Evolutionary conservation across 352 stramenopile species (phyloP).

Genomic region (Peronospora farinosa): DNA sequence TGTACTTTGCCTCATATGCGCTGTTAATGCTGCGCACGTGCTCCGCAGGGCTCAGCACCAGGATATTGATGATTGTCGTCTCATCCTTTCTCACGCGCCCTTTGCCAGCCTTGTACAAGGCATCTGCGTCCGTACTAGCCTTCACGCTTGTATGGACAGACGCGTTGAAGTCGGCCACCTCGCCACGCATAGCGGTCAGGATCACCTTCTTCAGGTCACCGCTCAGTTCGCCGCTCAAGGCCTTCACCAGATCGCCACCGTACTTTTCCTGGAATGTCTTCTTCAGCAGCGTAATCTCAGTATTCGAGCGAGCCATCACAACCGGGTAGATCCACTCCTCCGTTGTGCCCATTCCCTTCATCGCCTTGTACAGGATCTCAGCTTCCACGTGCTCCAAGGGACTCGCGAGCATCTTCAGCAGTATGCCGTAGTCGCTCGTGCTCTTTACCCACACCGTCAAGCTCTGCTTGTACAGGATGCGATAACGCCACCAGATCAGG

Average conservation of each 20-base stretch:
- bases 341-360: conserved; percentile 66
- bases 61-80: conserved; percentile 44
- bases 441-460: conserved; percentile 47
- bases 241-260: conserved; percentile 41
- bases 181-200: conserved; percentile 34
- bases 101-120: conserved; percentile 63
- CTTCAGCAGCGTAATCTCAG: conserved; percentile 61
- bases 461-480: conserved; percentile 55
- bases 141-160: conserved; percentile 50
- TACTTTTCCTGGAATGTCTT: conserved; percentile 52
- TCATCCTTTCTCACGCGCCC: conserved; percentile 56
- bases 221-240: conserved; percentile 41
- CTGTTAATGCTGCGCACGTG: conserved; percentile 43
- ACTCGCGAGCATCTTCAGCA: conserved; percentile 71
- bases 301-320: conserved; percentile 52
- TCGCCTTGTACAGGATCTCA: conserved; percentile 57
- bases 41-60: conserved; percentile 36
- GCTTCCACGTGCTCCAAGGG: conserved; percentile 62
- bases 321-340: conserved; percentile 55
- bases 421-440: conserved; percentile 42
- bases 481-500: conserved; percentile 26
- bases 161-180: conserved; percentile 37
- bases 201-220: conserved; percentile 60
- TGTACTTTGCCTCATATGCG: conserved; percentile 53
- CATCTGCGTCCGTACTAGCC: conserved; percentile 43